Conservation (phyloP, 192 early-diverging fungal species). For the Entophlyctis luteolus region DNA sequence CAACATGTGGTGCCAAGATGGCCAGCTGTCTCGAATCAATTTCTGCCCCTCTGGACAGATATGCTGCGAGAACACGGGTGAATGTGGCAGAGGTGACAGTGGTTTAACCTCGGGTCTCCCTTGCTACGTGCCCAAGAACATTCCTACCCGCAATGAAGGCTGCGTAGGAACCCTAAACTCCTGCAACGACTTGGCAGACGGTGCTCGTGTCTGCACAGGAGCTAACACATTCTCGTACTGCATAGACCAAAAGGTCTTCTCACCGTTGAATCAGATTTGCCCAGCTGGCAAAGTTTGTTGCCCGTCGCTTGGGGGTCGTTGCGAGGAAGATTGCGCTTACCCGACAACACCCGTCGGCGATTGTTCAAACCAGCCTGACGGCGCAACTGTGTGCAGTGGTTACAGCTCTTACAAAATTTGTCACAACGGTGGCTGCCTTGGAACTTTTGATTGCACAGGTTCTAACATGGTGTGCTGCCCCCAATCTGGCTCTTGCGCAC, state of each 20-base stretch:
- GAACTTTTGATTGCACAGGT: conserved; percentile 18
- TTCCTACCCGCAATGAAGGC: not conserved
- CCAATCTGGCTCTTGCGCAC: not conserved
- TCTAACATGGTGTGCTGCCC: conserved; percentile 16
- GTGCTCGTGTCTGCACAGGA: conserved; percentile 21
- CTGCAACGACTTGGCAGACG: not conserved
- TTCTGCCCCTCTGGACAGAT: conserved; percentile 12
- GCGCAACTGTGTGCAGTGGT: conserved; percentile 7
- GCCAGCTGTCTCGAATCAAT: conserved; percentile 3
- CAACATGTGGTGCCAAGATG: conserved; percentile 18
- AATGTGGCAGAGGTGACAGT: not conserved
- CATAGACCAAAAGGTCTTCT: conserved; percentile 12
- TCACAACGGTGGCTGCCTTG: conserved; percentile 15
- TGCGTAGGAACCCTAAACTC: not conserved
- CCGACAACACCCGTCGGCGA: conserved; percentile 6
- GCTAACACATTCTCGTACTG: conserved; percentile 19
- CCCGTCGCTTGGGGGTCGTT: conserved; percentile 10
- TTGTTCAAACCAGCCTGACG: conserved; percentile 13
- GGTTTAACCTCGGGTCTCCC: not conserved
- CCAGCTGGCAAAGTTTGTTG: conserved; percentile 17
- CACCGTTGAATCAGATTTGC: conserved; percentile 5
- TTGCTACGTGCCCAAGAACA: conserved; percentile 6
- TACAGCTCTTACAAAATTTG: conserved; percentile 17
- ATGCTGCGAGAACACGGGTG: conserved; percentile 5
- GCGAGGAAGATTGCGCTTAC: conserved; percentile 21